Evolutionary conservation across 805 yeast species (phyloP).

Genomic region (Yamadazyma takamatsuzukensis): DNA sequence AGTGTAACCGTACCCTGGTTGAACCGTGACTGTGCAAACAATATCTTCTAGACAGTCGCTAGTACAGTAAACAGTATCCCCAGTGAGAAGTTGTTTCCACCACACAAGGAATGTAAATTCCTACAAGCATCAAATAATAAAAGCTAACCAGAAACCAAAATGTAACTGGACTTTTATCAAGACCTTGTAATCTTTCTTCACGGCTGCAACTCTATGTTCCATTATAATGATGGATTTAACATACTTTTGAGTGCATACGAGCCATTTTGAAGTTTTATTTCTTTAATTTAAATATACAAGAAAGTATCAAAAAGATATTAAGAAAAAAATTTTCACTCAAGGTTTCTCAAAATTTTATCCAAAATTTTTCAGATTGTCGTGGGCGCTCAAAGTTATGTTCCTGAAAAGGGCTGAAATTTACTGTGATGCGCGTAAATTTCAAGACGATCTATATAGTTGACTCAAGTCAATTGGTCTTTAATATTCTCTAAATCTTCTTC

Average conservation of each 20-base stretch:
- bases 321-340: slow-evolving; percentile 19
- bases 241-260: slow-evolving; percentile 98
- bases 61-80: no score
- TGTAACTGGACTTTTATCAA: slow-evolving; percentile 11
- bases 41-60: no score
- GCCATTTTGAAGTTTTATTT: slow-evolving; percentile 84
- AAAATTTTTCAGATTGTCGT: neutral
- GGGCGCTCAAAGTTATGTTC: neutral
- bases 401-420: neutral
- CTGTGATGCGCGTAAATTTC: neutral
- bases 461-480: slow-evolving; percentile 26
- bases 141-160: slow-evolving; percentile 10
- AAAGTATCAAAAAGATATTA: slow-evolving; percentile 6
- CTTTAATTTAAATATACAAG: slow-evolving; percentile 20
- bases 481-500: slow-evolving; percentile 68
- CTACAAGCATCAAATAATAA: slow-evolving; percentile 13
- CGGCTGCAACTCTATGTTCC: slow-evolving; percentile 8
- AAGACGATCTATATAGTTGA: no score
- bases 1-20: no score
- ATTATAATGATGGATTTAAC: slow-evolving; percentile 33
- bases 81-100: no score
- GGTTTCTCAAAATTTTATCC: no score
- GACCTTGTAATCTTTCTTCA: slow-evolving; percentile 9
- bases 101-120: neutral
- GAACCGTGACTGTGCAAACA: no score